Conservation (phyloP, 495 filamentous ascomycete genomes). For the Glarea lozoyensis region DNA sequence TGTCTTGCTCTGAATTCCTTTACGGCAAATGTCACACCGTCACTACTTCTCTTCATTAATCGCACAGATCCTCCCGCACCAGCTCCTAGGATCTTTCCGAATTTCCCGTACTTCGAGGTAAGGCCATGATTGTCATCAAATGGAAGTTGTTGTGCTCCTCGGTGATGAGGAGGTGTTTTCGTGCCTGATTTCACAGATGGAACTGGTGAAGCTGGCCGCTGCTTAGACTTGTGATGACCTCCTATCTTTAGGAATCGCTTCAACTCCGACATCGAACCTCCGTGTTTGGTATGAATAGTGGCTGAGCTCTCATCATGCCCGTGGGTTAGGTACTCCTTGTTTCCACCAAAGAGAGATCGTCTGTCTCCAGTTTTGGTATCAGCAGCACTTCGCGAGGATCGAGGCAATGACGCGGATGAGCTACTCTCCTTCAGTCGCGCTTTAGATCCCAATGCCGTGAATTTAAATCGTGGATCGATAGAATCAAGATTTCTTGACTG, state of each 20-base stretch:
- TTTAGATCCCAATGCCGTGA: constrained; percentile 44
- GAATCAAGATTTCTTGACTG: constrained; percentile 56
- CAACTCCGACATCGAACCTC: constrained; percentile 79
- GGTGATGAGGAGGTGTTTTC: constrained; percentile 47
- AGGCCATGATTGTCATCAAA: constrained; percentile 94
- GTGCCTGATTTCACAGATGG: constrained; percentile 42
- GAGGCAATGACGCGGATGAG: constrained; percentile 35
- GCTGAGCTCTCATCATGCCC: constrained; percentile 38
- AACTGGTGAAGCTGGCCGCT: constrained; percentile 51
- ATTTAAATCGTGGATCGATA: constrained; percentile 82
- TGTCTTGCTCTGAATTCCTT: constrained; percentile 95
- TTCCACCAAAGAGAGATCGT: no score
- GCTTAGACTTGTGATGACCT: constrained; percentile 57
- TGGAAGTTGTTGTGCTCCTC: constrained; percentile 58
- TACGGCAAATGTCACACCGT: constrained; percentile 88
- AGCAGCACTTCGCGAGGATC: constrained; percentile 19
- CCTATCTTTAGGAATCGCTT: constrained; percentile 84
- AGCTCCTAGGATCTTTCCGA: constrained; percentile 87
- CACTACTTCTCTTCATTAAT: constrained; percentile 83
- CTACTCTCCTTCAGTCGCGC: constrained; percentile 28
- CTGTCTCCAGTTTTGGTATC: constrained; percentile 22
- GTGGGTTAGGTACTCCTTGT: constrained; percentile 42
- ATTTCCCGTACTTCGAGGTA: constrained; percentile 85
- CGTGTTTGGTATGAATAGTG: constrained; percentile 45
- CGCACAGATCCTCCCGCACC: constrained; percentile 94